Percentiles rank a stretch among this genome's conserved stretches.
phyloP scores from a whole-genome alignment of 805 yeast genomes.

The Scheffersomyces spartinae region DNA sequence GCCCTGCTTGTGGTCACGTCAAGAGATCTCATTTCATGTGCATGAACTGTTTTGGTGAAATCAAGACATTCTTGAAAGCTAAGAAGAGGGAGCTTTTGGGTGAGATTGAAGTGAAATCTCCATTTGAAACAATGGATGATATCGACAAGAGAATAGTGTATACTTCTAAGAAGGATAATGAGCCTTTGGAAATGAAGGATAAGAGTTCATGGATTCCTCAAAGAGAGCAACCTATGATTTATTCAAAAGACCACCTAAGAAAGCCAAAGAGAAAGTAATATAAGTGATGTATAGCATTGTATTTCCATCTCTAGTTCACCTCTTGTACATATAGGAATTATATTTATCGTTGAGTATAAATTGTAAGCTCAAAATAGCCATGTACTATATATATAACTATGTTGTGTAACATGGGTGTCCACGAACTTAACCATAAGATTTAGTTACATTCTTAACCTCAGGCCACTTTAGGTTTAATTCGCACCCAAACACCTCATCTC shows the following conservation, averaged over 20 bases:
- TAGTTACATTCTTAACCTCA: too few species aligned
- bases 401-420: too few species aligned
- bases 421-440: too few species aligned
- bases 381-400: too few species aligned
- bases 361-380: too few species aligned
- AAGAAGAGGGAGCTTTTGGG: constrained; percentile 20
- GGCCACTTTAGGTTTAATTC: too few species aligned
- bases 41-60: constrained; percentile 82
- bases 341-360: too few species aligned
- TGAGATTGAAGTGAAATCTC: constrained; percentile 17
- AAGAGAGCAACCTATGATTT: constrained; percentile 30
- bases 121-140: constrained; percentile 38
- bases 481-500: too few species aligned
- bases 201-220: constrained; percentile 39
- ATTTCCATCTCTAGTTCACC: too few species aligned
- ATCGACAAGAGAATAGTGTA: constrained; percentile 56
- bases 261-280: constrained; percentile 10
- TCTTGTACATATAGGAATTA: too few species aligned
- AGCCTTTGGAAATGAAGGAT: constrained; percentile 25
- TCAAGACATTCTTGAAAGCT: constrained; percentile 61
- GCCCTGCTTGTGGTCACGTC: constrained; percentile 92
- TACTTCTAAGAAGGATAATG: constrained; percentile 53
- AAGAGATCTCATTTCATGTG: constrained; percentile 87
- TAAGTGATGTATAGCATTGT: too few species aligned
- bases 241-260: constrained; percentile 12